Percentiles rank a stretch among this genome's conserved stretches.
phyloP scores from a whole-genome alignment of 148 eudicot genomes.

The Rhododendron kiyosumense region DNA sequence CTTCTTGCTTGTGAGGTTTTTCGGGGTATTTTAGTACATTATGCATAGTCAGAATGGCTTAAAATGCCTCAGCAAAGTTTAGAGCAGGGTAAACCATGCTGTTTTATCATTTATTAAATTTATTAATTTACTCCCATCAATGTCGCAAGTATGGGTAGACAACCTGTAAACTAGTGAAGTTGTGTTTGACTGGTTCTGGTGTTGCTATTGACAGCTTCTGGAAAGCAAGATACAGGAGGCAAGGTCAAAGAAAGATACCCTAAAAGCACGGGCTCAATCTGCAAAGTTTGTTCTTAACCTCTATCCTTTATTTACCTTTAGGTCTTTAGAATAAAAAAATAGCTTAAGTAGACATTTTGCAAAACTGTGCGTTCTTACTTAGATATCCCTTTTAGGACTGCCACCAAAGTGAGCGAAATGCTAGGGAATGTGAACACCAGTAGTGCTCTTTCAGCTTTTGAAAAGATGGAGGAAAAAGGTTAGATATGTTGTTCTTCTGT shows the following conservation, averaged over 20 bases:
- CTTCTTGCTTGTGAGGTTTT: background rate
- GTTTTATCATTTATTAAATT: constrained; percentile 10
- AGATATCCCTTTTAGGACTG: constrained; percentile 46
- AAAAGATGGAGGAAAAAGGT: constrained; percentile 99
- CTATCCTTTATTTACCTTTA: background rate
- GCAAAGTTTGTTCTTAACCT: constrained; percentile 61
- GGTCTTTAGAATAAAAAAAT: background rate
- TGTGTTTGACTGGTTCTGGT: constrained; percentile 6
- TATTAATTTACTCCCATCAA: background rate
- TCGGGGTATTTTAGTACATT: background rate
- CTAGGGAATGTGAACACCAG: constrained; percentile 93
- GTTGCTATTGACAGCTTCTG: constrained; percentile 51
- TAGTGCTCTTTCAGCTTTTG: constrained; percentile 94
- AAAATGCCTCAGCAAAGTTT: background rate
- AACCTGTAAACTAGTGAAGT: background rate
- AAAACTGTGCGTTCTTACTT: background rate
- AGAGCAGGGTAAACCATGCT: background rate
- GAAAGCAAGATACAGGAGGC: constrained; percentile 99
- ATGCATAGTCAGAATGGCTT: background rate
- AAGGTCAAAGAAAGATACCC: constrained; percentile 90
- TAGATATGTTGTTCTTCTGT: constrained; percentile 7
- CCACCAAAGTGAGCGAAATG: constrained; percentile 92
- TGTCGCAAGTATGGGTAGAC: background rate
- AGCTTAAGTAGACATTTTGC: background rate
- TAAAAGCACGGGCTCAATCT: constrained; percentile 96